phyloP scores from a whole-genome alignment of 2,329 filamentous ascomycete species.

The Botrytis aclada region DNA sequence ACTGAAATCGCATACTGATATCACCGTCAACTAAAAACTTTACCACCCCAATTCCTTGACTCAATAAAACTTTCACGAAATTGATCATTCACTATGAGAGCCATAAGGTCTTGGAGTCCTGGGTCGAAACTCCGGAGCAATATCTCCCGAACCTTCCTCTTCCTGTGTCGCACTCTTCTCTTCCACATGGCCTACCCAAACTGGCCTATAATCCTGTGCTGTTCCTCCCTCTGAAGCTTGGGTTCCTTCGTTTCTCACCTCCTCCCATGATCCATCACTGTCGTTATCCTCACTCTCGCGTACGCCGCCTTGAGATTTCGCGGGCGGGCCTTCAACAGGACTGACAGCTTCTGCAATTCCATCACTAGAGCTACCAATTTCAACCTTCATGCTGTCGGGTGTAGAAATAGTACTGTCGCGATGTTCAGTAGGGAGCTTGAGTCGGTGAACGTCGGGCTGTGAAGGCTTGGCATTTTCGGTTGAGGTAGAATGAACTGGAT shows the following conservation, averaged over 20 bases:
- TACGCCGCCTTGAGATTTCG: not conserved
- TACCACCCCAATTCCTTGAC: not conserved
- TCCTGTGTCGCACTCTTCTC: not conserved
- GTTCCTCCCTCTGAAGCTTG: not conserved
- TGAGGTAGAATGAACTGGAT: not conserved
- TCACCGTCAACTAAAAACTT: not conserved
- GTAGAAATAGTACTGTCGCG: not conserved
- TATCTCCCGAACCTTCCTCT: not conserved
- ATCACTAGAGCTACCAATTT: not conserved
- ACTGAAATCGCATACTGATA: not conserved
- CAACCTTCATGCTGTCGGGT: constrained; percentile 4
- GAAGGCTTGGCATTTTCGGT: not conserved
- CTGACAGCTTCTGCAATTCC: not conserved
- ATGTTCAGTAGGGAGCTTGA: not conserved
- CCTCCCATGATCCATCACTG: constrained; percentile 15
- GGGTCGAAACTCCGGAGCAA: constrained; percentile 13
- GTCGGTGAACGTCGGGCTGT: not conserved
- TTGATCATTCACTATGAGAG: not conserved
- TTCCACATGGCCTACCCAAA: not conserved
- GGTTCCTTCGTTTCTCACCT: not conserved
- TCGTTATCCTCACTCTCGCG: not conserved
- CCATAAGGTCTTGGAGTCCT: constrained; percentile 14
- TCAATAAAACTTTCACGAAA: no score
- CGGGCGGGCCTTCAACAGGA: not conserved
- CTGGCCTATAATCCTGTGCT: not conserved